phyloP scores from a whole-genome alignment of 129 eudicot species.

The Ambrosia artemisiifolia region DNA sequence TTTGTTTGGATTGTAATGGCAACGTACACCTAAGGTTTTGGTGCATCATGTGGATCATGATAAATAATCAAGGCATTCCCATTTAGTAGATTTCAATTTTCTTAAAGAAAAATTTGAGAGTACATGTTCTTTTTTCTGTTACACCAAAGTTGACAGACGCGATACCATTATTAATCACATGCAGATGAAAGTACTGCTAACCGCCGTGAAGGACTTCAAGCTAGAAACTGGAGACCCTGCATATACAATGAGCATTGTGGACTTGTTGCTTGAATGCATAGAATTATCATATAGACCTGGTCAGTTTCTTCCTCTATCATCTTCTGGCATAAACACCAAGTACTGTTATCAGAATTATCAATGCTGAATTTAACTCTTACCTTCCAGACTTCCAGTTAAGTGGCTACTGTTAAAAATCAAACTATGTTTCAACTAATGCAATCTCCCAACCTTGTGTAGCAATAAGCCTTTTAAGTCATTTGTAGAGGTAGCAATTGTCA shows the following conservation, averaged over 20 bases:
- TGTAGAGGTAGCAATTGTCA: not conserved
- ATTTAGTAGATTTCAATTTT: slow-evolving; percentile 1
- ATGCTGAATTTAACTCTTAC: not conserved
- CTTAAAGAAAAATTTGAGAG: not conserved
- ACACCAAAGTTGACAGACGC: slow-evolving; percentile 11
- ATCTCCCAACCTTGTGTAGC: too few relatives aligned
- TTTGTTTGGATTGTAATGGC: not conserved
- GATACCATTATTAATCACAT: slow-evolving; percentile 12
- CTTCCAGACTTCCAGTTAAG: too few relatives aligned
- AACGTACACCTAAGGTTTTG: too few relatives aligned
- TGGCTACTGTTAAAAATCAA: too few relatives aligned
- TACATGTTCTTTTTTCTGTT: not conserved
- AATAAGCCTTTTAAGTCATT: not conserved
- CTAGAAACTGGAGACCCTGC: slow-evolving; percentile 87
- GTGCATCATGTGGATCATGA: too few relatives aligned
- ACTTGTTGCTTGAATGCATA: slow-evolving; percentile 89
- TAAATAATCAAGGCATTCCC: too few relatives aligned
- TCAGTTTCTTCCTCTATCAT: slow-evolving; percentile 26
- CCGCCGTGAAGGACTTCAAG: slow-evolving; percentile 80
- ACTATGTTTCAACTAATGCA: too few relatives aligned
- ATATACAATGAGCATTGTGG: slow-evolving; percentile 93
- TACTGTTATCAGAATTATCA: too few relatives aligned
- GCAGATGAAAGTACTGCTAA: slow-evolving; percentile 86
- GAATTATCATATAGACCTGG: slow-evolving; percentile 93
- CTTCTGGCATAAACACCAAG: not conserved